Conservation (phyloP, 371 early-diverging fungal genomes). For the Lichtheimia corymbifera region DNA sequence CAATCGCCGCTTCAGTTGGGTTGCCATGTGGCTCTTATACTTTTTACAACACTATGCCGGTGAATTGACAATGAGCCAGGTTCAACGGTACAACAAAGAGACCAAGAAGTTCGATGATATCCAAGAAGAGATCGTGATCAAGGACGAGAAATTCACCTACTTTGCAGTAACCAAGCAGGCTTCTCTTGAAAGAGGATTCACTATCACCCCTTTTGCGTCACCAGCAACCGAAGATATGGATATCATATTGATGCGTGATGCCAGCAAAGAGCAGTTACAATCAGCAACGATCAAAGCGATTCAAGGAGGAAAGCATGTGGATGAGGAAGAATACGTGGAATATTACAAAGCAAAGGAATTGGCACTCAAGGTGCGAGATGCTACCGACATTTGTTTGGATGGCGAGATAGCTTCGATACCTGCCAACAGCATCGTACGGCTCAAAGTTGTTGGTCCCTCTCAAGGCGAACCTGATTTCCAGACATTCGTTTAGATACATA, state of each 20-base stretch:
- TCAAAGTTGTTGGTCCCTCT: constrained; percentile 29
- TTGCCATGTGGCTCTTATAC: constrained; percentile 30
- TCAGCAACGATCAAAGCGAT: constrained; percentile 31
- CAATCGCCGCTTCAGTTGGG: constrained; percentile 42
- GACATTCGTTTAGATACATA: constrained; percentile 15
- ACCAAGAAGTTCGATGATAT: not conserved
- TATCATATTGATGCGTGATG: constrained; percentile 31
- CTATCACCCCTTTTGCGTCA: constrained; percentile 45
- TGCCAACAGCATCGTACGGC: constrained; percentile 29
- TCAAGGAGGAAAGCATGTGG: constrained; percentile 40
- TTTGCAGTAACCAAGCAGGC: constrained; percentile 43
- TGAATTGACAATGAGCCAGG: constrained; percentile 26
- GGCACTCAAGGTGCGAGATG: constrained; percentile 32
- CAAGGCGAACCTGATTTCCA: constrained; percentile 20
- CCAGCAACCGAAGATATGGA: constrained; percentile 33
- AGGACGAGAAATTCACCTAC: constrained; percentile 37
- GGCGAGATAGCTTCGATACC: constrained; percentile 41
- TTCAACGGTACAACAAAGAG: constrained; percentile 13
- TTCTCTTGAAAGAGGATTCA: constrained; percentile 46
- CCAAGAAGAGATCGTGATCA: constrained; percentile 3
- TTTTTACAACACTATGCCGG: constrained; percentile 40
- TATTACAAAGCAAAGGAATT: constrained; percentile 44
- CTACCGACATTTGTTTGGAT: constrained; percentile 45
- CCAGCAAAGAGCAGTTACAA: constrained; percentile 26
- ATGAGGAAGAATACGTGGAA: constrained; percentile 23